phyloP scores from a whole-genome alignment of 441 rosid species.

The Populus tomentosa region DNA sequence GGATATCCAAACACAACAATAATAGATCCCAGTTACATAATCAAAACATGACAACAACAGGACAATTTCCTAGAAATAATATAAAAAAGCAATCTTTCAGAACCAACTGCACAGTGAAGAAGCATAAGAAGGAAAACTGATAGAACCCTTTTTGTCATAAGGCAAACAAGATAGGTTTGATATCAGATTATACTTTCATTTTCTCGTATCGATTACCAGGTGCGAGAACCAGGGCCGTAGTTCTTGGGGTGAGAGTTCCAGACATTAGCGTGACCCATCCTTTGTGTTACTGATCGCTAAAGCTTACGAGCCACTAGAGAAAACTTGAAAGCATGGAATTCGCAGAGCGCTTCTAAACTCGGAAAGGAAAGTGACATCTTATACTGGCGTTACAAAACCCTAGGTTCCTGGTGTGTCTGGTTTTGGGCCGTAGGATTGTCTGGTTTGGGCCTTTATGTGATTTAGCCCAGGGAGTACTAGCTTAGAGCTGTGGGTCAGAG shows the following conservation, averaged over 20 bases:
- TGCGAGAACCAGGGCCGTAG: conserved; percentile 74
- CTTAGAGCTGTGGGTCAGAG: neutral
- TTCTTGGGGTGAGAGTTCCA: conserved; percentile 81
- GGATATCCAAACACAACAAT: neutral
- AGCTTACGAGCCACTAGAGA: neutral
- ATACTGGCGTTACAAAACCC: conserved; percentile 9
- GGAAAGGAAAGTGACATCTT: neutral
- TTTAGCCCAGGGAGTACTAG: neutral
- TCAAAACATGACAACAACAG: neutral
- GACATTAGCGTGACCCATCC: conserved; percentile 70
- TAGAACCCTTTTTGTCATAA: neutral
- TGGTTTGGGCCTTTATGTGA: neutral
- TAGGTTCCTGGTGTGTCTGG: neutral
- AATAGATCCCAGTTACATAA: neutral
- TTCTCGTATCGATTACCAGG: conserved; percentile 33
- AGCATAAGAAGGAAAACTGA: neutral
- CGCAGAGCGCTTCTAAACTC: accelerated
- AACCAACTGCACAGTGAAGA: neutral
- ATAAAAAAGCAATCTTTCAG: neutral
- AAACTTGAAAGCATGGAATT: conserved; percentile 14
- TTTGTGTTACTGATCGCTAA: neutral
- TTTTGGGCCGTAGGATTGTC: neutral
- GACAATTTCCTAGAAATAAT: neutral
- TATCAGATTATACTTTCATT: neutral
- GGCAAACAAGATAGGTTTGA: neutral